phyloP scores from a whole-genome alignment of 1,139 yeast genomes.

The Wickerhamomyces sp. region DNA sequence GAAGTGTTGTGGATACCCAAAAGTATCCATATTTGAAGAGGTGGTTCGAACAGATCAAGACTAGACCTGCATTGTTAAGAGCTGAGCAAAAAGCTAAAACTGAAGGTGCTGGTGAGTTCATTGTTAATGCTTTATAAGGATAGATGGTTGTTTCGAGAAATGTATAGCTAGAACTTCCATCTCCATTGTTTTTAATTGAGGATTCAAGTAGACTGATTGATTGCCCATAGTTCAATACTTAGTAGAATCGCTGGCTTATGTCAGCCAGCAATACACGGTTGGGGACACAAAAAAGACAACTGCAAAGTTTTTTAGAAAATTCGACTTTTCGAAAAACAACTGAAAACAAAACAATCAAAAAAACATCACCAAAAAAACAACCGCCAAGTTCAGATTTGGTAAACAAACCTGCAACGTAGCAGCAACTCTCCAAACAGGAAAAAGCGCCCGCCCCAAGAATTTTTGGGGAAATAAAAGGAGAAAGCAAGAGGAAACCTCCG shows the following conservation, averaged over 20 bases:
- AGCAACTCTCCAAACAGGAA: no score
- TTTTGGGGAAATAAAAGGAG: no score
- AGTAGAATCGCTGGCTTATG: no score
- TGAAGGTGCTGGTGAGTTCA: slow-evolving; percentile 7
- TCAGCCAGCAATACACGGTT: no score
- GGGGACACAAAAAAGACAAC: not conserved
- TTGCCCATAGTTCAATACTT: no score
- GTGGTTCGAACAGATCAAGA: slow-evolving; percentile 17
- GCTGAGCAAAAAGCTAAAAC: slow-evolving; percentile 9
- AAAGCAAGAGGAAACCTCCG: no score
- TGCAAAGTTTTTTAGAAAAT: not conserved
- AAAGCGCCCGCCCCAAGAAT: no score
- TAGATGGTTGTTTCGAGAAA: no score
- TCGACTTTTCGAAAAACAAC: not conserved
- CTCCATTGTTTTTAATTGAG: no score
- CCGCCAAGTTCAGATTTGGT: not conserved
- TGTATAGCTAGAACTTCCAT: no score
- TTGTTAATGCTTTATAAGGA: not conserved
- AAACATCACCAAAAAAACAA: not conserved
- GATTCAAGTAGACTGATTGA: no score
- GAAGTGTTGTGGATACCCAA: slow-evolving; percentile 4
- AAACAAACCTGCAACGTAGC: not conserved
- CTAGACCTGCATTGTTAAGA: slow-evolving; percentile 11
- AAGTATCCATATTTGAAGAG: slow-evolving; percentile 17
- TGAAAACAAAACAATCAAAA: not conserved